Conservation (phyloP, 331 rosid genomes). For the Pyrus hybrid region DNA sequence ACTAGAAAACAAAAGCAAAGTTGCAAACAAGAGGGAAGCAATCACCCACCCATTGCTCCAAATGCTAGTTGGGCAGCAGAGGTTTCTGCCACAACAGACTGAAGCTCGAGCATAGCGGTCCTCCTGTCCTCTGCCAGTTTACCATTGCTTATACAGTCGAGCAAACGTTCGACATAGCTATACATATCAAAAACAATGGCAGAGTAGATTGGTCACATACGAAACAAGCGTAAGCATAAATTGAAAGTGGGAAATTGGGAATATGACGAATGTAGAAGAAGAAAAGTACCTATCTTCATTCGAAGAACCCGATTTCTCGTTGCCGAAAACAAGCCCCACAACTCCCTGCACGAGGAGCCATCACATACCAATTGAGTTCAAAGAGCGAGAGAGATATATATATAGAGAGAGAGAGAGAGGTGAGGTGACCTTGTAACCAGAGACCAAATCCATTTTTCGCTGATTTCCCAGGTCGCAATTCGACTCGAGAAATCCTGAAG, state of each 20-base stretch:
- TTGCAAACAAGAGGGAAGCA: slow-evolving; percentile 2
- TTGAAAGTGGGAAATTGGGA: no score
- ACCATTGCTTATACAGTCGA: slow-evolving; percentile 59
- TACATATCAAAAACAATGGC: not conserved
- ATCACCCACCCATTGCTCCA: slow-evolving; percentile 97
- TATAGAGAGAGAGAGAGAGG: not conserved
- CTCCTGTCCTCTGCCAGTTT: slow-evolving; percentile 70
- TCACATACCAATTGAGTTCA: not conserved
- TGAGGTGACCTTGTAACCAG: slow-evolving; percentile 73
- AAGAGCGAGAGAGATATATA: not conserved
- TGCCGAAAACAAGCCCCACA: slow-evolving; percentile 84
- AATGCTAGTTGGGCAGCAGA: slow-evolving; percentile 71
- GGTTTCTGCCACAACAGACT: slow-evolving; percentile 76
- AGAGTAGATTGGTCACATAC: not conserved
- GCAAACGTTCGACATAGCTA: slow-evolving; percentile 54
- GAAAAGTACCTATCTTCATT: slow-evolving; percentile 62
- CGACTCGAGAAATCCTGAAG: slow-evolving; percentile 18
- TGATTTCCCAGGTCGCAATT: slow-evolving; percentile 15
- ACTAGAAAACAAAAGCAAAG: not conserved
- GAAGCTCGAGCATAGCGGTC: slow-evolving; percentile 80
- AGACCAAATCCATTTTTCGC: slow-evolving; percentile 70
- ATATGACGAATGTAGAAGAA: not conserved
- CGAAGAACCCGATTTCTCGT: slow-evolving; percentile 60
- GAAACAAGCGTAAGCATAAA: not conserved
- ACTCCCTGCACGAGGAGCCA: slow-evolving; percentile 40